Evolutionary conservation across 352 stramenopile genomes (phyloP), one percentile per base, ranked within the genome.

Genomic region (Globisporangium barbulae): DNA sequence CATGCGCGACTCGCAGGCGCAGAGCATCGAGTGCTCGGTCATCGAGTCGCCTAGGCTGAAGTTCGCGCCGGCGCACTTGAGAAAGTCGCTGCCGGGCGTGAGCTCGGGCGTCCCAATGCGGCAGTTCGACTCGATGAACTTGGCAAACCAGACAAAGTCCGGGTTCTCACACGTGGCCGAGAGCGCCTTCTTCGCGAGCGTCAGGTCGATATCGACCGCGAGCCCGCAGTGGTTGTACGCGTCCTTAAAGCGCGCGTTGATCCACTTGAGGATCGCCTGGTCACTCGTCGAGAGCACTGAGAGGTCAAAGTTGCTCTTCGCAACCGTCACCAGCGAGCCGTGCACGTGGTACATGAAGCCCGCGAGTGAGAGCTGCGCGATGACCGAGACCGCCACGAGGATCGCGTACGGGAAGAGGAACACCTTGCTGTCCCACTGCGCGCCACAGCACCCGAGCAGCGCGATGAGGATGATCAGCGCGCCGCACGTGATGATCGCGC

Each of bases 401-500:
- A 88, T 90, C 48, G 85, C 81, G 70, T 91, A 94, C 39, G 85
- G 85, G 54, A 90, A 94, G 22, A 94, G 61, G 70, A 94, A 94
- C 5, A 90, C 74, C 64, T 94, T 94, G 80, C 79, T 91, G 61
- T 94, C 85, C 82, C 81, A 91, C 67, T 94, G 85, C 54, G 85
- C 85, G 30, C 85, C 85, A 54, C 85, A 94, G 65, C 85, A 92
- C 66, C 85, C 85, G 3, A 94, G 68, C 35, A 91, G 48, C 12
- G 83, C 81, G 62, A 94, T 91, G 25, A 91, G 63, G 25, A 94
- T 77, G 66, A 94, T 92, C 19, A 94, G 64, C 33, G 79, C 70
- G 63, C 85, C 85, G 59, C 83, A 94, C 67, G 73, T 90, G 72
- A 92, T 90, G 67, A 94, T 83, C 52, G 85, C 83, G 31, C 79